Conservation (phyloP, 2,329 filamentous ascomycete genomes). For the Ustulina deusta region DNA sequence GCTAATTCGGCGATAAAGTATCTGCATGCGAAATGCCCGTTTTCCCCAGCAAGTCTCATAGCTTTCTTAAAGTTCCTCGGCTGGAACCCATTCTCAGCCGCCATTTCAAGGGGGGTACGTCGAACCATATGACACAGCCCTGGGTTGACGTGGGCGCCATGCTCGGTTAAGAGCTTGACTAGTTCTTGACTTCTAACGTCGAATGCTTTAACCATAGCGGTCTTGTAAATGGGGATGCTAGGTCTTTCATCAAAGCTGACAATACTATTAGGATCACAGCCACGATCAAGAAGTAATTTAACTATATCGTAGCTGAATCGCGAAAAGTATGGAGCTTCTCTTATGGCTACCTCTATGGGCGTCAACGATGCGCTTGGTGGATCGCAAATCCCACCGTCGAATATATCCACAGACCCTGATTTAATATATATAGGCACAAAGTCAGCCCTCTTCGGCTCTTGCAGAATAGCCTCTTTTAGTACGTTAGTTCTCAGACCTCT, state of each 20-base stretch:
- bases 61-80: slow-evolving; percentile 29
- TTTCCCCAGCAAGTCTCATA: slow-evolving; percentile 31
- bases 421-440: not conserved
- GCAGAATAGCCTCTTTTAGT: slow-evolving; percentile 2
- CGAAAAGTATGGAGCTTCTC: not conserved
- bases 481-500: not conserved
- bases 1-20: slow-evolving; percentile 29
- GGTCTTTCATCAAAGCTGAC: not conserved
- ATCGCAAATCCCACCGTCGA: not conserved
- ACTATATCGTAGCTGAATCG: slow-evolving; percentile 14
- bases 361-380: not conserved
- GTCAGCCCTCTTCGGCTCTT: not conserved
- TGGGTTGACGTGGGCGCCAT: slow-evolving; percentile 34
- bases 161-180: slow-evolving; percentile 33
- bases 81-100: slow-evolving; percentile 29
- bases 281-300: slow-evolving; percentile 22
- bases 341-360: slow-evolving; percentile 20
- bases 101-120: slow-evolving; percentile 39
- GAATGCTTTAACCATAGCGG: slow-evolving; percentile 28
- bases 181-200: slow-evolving; percentile 2
- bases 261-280: slow-evolving; percentile 22
- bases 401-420: slow-evolving; percentile 18
- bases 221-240: not conserved
- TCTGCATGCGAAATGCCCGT: slow-evolving; percentile 29
- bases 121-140: slow-evolving; percentile 3